phyloP scores from a whole-genome alignment of 257 asterid species.

The Rehmannia glutinosa region DNA sequence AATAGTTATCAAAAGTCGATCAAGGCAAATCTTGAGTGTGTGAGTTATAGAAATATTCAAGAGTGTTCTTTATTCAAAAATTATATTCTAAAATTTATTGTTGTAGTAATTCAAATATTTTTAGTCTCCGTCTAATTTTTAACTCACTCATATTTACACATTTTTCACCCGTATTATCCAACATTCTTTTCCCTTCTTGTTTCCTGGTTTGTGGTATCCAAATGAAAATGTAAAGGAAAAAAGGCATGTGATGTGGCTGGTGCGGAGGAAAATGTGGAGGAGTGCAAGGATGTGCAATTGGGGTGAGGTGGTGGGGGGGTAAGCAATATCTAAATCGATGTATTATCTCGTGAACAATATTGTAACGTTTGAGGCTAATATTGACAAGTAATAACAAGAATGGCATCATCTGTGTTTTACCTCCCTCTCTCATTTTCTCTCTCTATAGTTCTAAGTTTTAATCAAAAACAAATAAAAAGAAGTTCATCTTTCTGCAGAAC shows the following conservation, averaged over 20 bases:
- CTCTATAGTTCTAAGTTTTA: constrained; percentile 6
- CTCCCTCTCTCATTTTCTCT: constrained; percentile 7
- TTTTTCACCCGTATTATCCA: too few relatives aligned
- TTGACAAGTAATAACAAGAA: neutral
- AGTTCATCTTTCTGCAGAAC: constrained; percentile 10
- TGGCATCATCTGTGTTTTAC: neutral
- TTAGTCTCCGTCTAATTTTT: too few relatives aligned
- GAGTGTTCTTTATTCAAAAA: too few relatives aligned
- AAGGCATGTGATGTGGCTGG: constrained; percentile 5
- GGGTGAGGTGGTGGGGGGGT: too few relatives aligned
- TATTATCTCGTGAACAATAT: neutral
- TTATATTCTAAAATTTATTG: too few relatives aligned
- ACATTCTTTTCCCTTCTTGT: neutral
- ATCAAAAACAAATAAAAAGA: neutral
- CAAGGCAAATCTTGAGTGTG: too few relatives aligned
- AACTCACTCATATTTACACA: too few relatives aligned
- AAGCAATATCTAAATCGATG: neutral
- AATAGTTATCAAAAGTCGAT: too few relatives aligned
- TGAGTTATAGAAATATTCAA: too few relatives aligned
- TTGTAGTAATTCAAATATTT: too few relatives aligned
- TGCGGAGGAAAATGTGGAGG: constrained; percentile 23
- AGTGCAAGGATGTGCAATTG: neutral
- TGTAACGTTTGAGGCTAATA: constrained; percentile 12
- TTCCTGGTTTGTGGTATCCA: neutral
- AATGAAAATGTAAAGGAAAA: neutral